Evolutionary conservation across 495 filamentous ascomycete genomes (phyloP), one percentile per base, ranked within the genome.

Genomic region (Penicillium chermesinum): DNA sequence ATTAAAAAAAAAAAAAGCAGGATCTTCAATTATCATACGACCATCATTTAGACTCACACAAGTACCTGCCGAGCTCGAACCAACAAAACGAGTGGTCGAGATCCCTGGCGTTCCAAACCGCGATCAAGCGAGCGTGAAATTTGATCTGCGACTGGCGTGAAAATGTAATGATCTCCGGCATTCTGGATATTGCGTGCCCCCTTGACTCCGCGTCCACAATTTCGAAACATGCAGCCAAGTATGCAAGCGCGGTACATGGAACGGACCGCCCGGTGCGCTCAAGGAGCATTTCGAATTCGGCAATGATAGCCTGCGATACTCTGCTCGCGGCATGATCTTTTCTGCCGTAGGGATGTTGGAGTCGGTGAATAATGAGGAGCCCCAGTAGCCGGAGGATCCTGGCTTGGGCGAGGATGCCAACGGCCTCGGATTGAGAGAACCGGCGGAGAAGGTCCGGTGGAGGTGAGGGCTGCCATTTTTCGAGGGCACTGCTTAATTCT

Each of bases 161-260:
- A 15, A 59, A 59, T 0, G 38, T 56, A 7, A 56, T 35, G 7
- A 53, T 41, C 1, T 38, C 8, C 4, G 30, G n/a, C 7, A 33
- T 46, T 13, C 32, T 41, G 14, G 35, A 15, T 21, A 56, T n/a
- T 2, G 34, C 40, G 0, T 8, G 4, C 2, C 27, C 4, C 14
- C 50, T 45, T 16, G 21, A 35, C 21, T 53, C 46, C 0, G 14
- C 20, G 1, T 36, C 46, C 0, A 32, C 18, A 4, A 56, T 30
- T 19, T 59, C 52, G 33, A 53, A 53, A 38, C 57, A 56, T n/a
- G 57, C 53, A n/a, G 34, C 37, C 10, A 56, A 17, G 36, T 53
- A 59, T 13, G 57, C 27, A 30, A 59, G 36, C 7, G 44, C 12
- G 4, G 44, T 51, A 38, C 57, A 56, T 27, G 53, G 57, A 18